These are phyloP conservation scores for Holtermannia corniformis DNA, from an alignment of 768 basidiomycete genomes.

Conservation along the genomic window DNA sequence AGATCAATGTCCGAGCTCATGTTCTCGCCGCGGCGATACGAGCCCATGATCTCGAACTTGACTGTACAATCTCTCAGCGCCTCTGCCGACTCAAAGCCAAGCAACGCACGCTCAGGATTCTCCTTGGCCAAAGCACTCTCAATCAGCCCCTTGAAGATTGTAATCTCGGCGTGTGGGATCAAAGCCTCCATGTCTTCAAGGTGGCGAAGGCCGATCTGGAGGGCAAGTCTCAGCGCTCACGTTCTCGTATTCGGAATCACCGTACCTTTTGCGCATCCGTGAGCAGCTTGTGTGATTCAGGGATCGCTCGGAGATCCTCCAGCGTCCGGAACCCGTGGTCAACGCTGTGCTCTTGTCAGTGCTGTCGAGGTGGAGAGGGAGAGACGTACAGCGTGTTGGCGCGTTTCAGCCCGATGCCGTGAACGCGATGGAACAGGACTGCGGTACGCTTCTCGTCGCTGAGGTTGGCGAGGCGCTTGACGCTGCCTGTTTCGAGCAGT, in stretches of 20 bases:
- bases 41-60: conserved; percentile 35
- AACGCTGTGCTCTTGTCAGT: too few species aligned
- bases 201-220: conserved; percentile 27
- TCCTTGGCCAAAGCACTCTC: conserved; percentile 20
- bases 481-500: conserved; percentile 20
- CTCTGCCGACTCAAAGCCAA: neutral
- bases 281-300: conserved; percentile 7
- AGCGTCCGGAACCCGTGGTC: conserved; percentile 23
- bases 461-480: conserved; percentile 19
- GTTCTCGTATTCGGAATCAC: neutral
- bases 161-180: conserved; percentile 31
- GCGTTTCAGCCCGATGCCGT: conserved; percentile 30
- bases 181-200: conserved; percentile 33
- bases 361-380: too few species aligned
- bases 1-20: conserved; percentile 35
- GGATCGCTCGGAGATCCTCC: conserved; percentile 24
- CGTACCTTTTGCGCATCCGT: conserved; percentile 27
- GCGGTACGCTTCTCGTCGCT: conserved; percentile 14
- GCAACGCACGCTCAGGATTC: conserved; percentile 19
- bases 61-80: conserved; percentile 12
- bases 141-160: conserved; percentile 18
- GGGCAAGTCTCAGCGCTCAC: too few species aligned
- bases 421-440: conserved; percentile 25
- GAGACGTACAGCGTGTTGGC: too few species aligned
- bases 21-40: conserved; percentile 30